These are phyloP conservation scores for Suhomyces terraborum DNA, from an alignment of 1,139 yeast species.

Conservation along the genomic window DNA sequence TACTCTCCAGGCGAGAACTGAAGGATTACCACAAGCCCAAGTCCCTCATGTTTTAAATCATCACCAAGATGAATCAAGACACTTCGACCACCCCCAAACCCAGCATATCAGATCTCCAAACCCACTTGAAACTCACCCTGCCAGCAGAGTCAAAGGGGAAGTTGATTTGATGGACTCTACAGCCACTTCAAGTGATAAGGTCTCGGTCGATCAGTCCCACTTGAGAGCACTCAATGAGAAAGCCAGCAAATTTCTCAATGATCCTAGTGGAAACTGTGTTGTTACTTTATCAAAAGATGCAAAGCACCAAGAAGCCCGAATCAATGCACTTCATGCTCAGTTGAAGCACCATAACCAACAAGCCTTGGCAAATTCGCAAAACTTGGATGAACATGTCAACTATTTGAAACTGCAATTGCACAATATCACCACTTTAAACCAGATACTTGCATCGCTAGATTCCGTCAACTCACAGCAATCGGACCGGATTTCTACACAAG, in stretches of 20 bases:
- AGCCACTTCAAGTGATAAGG: background rate
- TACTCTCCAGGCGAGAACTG: background rate
- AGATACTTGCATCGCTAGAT: constrained; percentile 27
- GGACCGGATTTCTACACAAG: constrained; percentile 23
- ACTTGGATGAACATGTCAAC: constrained; percentile 34
- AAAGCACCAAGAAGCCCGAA: constrained; percentile 22
- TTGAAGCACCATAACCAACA: constrained; percentile 40
- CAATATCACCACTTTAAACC: constrained; percentile 30
- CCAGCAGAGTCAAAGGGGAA: background rate
- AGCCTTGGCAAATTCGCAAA: constrained; percentile 39
- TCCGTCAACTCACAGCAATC: constrained; percentile 25
- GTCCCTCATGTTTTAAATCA: background rate
- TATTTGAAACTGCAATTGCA: constrained; percentile 36
- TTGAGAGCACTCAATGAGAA: constrained; percentile 24
- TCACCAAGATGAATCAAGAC: background rate
- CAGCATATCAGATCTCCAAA: background rate
- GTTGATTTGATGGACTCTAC: constrained; percentile 22
- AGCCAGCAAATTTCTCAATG: constrained; percentile 15
- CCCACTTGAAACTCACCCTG: too few relatives aligned
- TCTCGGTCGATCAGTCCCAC: background rate
- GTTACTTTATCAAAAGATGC: constrained; percentile 8
- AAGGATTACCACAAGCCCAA: background rate
- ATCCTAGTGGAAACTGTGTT: constrained; percentile 2
- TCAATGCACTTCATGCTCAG: constrained; percentile 36
- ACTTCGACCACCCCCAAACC: background rate